A percentile compares a stretch with the other conserved stretches of the same genome.
phyloP scores from a whole-genome alignment of 1,284 basidiomycete genomes.

The Austroboletus sp. region DNA sequence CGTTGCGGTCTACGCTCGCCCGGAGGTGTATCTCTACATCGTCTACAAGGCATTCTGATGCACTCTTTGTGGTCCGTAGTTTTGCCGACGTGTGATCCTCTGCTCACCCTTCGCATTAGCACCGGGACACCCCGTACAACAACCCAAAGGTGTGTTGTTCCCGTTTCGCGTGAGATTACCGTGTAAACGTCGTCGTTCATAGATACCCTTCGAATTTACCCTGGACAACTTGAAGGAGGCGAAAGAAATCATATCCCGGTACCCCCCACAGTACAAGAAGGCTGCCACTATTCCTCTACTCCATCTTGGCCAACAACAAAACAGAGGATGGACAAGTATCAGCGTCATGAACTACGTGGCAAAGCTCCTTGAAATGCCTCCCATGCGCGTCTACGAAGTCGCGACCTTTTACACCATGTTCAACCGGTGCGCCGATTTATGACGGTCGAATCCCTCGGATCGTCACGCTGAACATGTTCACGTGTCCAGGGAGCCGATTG shows the following conservation, averaged over 20 bases:
- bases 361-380: conserved; percentile 85
- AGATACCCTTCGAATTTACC: conserved; percentile 89
- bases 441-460: background rate
- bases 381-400: conserved; percentile 99
- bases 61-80: conserved; percentile 48
- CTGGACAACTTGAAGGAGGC: conserved; percentile 79
- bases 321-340: conserved; percentile 98
- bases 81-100: conserved; percentile 2
- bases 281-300: conserved; percentile 94
- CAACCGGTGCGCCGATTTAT: conserved; percentile 60
- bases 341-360: conserved; percentile 99
- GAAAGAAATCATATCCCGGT: conserved; percentile 84
- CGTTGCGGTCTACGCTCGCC: conserved; percentile 18
- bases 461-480: background rate
- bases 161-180: background rate
- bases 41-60: conserved; percentile 40
- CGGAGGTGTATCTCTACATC: conserved; percentile 37
- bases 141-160: conserved; percentile 64
- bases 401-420: conserved; percentile 99
- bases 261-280: conserved; percentile 97
- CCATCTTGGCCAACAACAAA: conserved; percentile 94
- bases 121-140: conserved; percentile 90
- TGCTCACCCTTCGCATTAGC: conserved; percentile 43
- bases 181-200: conserved; percentile 1
- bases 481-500: conserved; percentile 78